Percentiles rank a stretch among this genome's conserved stretches.
These are phyloP conservation scores for Leishmania mexicana DNA, from an alignment of 208 protist species.

Conservation along the genomic window DNA sequence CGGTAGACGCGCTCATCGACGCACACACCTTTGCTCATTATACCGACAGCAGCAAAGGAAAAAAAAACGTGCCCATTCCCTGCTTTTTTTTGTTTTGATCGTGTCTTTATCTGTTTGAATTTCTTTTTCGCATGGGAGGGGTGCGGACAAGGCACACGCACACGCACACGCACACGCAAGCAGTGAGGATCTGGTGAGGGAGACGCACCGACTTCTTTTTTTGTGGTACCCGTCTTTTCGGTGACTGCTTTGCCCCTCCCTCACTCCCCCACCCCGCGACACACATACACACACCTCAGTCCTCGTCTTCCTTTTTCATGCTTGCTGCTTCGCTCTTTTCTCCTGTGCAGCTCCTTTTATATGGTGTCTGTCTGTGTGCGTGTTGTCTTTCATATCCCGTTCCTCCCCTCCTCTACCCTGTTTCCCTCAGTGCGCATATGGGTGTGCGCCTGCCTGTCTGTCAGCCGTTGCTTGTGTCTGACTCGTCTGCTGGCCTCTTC, in stretches of 20 bases:
- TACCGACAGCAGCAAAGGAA: background rate
- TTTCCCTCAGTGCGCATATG: no score
- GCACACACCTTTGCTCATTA: background rate
- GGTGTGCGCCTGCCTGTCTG: background rate
- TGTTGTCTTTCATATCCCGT: background rate
- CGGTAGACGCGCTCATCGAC: background rate
- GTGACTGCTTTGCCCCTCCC: background rate
- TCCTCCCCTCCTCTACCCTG: background rate
- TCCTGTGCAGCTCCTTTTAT: background rate
- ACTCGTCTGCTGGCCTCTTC: background rate
- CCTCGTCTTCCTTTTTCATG: background rate
- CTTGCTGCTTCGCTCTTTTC: constrained; percentile 13
- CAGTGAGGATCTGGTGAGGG: background rate
- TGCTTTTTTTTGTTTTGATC: background rate
- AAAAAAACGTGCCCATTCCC: background rate
- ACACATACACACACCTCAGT: background rate
- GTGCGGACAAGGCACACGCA: background rate
- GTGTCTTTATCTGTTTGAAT: background rate
- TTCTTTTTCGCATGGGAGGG: background rate
- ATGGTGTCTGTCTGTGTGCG: background rate
- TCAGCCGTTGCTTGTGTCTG: no score
- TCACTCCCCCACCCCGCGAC: background rate
- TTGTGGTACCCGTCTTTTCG: no score
- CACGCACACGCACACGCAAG: background rate
- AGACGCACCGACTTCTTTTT: background rate